Evolutionary conservation across 805 yeast genomes (phyloP).

Genomic region (Saturnispora hagleri): DNA sequence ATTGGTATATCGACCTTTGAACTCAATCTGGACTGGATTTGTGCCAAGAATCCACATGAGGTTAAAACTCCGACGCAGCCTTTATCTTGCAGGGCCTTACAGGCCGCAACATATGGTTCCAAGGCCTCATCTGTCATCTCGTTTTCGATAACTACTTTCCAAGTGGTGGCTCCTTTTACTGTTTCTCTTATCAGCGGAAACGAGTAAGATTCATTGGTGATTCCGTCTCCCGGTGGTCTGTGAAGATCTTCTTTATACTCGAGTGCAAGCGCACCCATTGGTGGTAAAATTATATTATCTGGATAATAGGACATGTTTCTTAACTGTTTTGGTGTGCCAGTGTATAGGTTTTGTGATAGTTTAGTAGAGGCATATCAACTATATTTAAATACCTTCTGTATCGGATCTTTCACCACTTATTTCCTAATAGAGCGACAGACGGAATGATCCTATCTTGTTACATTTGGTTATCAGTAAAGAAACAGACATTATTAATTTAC

Average conservation of each 20-base stretch:
- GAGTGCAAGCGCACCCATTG: conserved; percentile 22
- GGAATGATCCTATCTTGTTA: neutral
- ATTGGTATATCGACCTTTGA: conserved; percentile 24
- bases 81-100: conserved; percentile 18
- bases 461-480: no score
- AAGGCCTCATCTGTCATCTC: conserved; percentile 21
- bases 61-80: conserved; percentile 30
- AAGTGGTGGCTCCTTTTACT: conserved; percentile 21
- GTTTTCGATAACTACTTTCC: conserved; percentile 20
- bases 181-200: conserved; percentile 22
- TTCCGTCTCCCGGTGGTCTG: conserved; percentile 28
- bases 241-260: conserved; percentile 28
- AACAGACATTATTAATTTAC: neutral
- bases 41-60: conserved; percentile 30
- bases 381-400: no score
- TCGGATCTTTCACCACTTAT: neutral
- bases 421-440: neutral
- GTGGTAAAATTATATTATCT: conserved; percentile 16
- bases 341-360: neutral
- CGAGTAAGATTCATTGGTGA: conserved; percentile 18
- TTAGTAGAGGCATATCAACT: neutral
- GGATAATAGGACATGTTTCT: conserved; percentile 19
- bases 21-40: conserved; percentile 21
- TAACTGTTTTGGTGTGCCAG: neutral
- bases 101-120: conserved; percentile 22